Evolutionary conservation across 768 basidiomycete genomes (phyloP), one percentile per base, ranked within the genome.

Genomic region (Amanita fuliginea): DNA sequence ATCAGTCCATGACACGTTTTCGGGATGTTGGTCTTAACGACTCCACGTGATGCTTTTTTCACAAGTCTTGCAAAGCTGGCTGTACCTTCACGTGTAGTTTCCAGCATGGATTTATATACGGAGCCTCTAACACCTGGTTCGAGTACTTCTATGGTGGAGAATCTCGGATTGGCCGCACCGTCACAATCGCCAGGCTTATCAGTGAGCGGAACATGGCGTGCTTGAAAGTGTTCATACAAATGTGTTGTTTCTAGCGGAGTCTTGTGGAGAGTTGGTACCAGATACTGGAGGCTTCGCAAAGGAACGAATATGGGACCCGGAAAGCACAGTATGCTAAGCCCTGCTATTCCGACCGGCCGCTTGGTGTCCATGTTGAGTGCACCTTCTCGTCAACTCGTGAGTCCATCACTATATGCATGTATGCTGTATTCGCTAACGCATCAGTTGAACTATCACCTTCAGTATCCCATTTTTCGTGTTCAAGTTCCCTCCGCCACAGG

Each of bases 401-500:
- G 21, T 26, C 5, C 33, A n/a, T 28, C 28, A 7, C 30, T 16
- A 22, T n/a, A 22, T 18, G n/a, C 24, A 6, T 13, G 9, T 18
- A 8, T 14, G 3, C 32, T 30, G 6, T 18, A 14, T 2, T 37
- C 44, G 14, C 47, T 40, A 19, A 19, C 34, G 26, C 44, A 37
- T 60, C 94, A n/a, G 90, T 76, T 98, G 41, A 81, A 96, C 60
- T 92, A 99, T 60, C 91, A 97, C 56, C 75, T 97, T 26, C 98
- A 99, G 68, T 57, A 70, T 85, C 70, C 85, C 39, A 65, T 76
- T 54, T 59, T 72, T 49, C 70, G 84, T 60, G 59, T 75, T n/a
- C n/a, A n/a, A n/a, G n/a, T n/a, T 56, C 61, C 75, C 14, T 70
- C 75, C 6, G 43, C 62, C 32, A 55, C 59, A 54, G 57, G 72